phyloP scores from a whole-genome alignment of 352 stramenopile genomes.

The Globisporangium paroecandrum region DNA sequence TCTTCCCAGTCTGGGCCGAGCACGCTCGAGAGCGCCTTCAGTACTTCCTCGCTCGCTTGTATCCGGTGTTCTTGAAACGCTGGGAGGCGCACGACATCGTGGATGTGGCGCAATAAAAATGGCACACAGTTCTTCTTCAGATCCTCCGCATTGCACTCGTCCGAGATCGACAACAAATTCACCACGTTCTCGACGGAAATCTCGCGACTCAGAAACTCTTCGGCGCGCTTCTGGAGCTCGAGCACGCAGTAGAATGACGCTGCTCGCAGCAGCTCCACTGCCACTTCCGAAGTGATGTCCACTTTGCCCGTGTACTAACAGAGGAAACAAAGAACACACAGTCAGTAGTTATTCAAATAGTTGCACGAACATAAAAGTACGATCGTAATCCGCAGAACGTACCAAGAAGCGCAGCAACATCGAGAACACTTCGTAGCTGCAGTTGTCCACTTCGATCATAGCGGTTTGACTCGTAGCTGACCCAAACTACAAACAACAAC shows the following conservation, averaged over 20 bases:
- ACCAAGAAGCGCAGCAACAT: slow-evolving; percentile 83
- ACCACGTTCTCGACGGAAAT: slow-evolving; percentile 83
- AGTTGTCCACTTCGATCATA: slow-evolving; percentile 88
- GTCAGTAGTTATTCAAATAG: slow-evolving; percentile 14
- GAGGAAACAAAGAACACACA: not conserved
- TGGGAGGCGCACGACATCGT: slow-evolving; percentile 74
- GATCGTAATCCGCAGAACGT: slow-evolving; percentile 17
- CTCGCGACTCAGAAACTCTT: slow-evolving; percentile 76
- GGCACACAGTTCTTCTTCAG: slow-evolving; percentile 85
- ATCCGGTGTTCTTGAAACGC: slow-evolving; percentile 76
- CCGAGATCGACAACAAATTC: slow-evolving; percentile 65
- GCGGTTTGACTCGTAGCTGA: slow-evolving; percentile 75
- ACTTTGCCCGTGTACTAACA: slow-evolving; percentile 87
- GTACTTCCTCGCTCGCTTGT: slow-evolving; percentile 76
- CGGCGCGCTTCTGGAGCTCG: slow-evolving; percentile 82
- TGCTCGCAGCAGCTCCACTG: slow-evolving; percentile 76
- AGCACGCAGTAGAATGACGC: slow-evolving; percentile 81
- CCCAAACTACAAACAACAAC: slow-evolving; percentile 55
- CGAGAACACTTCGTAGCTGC: slow-evolving; percentile 85
- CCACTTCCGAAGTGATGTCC: slow-evolving; percentile 73
- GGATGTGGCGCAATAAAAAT: slow-evolving; percentile 85
- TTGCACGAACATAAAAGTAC: not conserved
- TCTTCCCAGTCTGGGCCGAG: slow-evolving; percentile 74
- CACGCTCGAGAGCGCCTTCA: slow-evolving; percentile 79
- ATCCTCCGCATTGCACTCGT: slow-evolving; percentile 75